Conservation (phyloP, 2,329 filamentous ascomycete genomes). For the Microsporum audouinii region DNA sequence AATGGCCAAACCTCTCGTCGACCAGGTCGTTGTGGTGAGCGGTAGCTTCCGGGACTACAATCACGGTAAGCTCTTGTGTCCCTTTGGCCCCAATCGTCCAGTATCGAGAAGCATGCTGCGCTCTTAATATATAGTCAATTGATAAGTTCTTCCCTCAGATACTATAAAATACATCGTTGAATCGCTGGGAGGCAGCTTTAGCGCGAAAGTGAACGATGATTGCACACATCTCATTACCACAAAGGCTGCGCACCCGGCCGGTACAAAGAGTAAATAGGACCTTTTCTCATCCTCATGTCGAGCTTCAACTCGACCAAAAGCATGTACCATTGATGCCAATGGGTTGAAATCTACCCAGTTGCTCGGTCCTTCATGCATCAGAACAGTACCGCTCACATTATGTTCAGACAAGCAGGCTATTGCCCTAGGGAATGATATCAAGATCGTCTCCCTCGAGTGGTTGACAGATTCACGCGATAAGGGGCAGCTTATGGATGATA, state of each 20-base stretch:
- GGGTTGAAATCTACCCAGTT: neutral
- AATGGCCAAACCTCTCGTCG: slow-evolving; percentile 23
- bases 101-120: too few species aligned
- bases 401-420: slow-evolving; percentile 35
- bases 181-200: slow-evolving; percentile 26
- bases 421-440: slow-evolving; percentile 27
- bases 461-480: slow-evolving; percentile 43
- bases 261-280: slow-evolving; percentile 25
- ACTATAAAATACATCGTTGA: slow-evolving; percentile 25
- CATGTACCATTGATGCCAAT: neutral
- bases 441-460: slow-evolving; percentile 52
- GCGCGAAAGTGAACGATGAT: slow-evolving; percentile 19
- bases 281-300: neutral
- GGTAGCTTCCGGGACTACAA: slow-evolving; percentile 48
- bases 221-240: slow-evolving; percentile 32
- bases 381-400: slow-evolving; percentile 4
- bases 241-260: slow-evolving; percentile 28
- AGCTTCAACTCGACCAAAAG: neutral
- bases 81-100: neutral
- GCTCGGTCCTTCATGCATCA: neutral
- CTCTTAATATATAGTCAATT: neutral
- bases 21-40: slow-evolving; percentile 42
- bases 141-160: slow-evolving; percentile 15
- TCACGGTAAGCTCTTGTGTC: slow-evolving; percentile 32
- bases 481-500: slow-evolving; percentile 32